Percentiles rank a stretch among this genome's conserved stretches.
Evolutionary conservation across 352 stramenopile genomes (phyloP).

Genomic region (Hyaloperonospora arabidopsidis): DNA sequence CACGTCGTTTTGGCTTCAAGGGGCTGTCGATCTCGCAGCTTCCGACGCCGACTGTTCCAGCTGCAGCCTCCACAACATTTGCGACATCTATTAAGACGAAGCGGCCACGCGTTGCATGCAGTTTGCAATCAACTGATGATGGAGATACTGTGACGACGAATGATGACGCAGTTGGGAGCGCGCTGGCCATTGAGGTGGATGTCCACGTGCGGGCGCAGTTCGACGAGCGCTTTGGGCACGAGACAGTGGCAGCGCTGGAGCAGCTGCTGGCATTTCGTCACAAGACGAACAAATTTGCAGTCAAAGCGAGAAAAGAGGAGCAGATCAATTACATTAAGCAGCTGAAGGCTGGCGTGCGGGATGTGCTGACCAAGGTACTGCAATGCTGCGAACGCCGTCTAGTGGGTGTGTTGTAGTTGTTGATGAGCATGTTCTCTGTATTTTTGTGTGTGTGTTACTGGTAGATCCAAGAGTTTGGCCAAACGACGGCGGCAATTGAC

Average conservation of each 20-base stretch:
- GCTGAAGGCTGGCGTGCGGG: slow-evolving; percentile 36
- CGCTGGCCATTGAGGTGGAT: slow-evolving; percentile 8
- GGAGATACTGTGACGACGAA: neutral
- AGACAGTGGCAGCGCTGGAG: slow-evolving; percentile 37
- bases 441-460: neutral
- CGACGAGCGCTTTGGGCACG: slow-evolving; percentile 23
- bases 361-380: slow-evolving; percentile 31
- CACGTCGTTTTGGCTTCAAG: slow-evolving; percentile 35
- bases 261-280: slow-evolving; percentile 43
- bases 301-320: slow-evolving; percentile 52
- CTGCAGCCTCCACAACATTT: neutral
- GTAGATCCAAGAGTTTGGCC: slow-evolving; percentile 35
- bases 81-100: slow-evolving; percentile 2
- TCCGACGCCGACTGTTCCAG: neutral
- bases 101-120: neutral
- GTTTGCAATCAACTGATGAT: neutral
- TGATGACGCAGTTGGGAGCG: neutral
- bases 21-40: slow-evolving; percentile 27
- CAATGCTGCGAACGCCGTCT: neutral
- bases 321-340: slow-evolving; percentile 48
- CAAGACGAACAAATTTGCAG: slow-evolving; percentile 66
- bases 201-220: slow-evolving; percentile 35
- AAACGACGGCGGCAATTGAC: slow-evolving; percentile 26
- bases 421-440: neutral
- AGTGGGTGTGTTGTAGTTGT: neutral